Percentiles rank a stretch among this genome's conserved stretches.
Evolutionary conservation across 768 basidiomycete genomes (phyloP).

Genomic region (Cyathus striatus): DNA sequence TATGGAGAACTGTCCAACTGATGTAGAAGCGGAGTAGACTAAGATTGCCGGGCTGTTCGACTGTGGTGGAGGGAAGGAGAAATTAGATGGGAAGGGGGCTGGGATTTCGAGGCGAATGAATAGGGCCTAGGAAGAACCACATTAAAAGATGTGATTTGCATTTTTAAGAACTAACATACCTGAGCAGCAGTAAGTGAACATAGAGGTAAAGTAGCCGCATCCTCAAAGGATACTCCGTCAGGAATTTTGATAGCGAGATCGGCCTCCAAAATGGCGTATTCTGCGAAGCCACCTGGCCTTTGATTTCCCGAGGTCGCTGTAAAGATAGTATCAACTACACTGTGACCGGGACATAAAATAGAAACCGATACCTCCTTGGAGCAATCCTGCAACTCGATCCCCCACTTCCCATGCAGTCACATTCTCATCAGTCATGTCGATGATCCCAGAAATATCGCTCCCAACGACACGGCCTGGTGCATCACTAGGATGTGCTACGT

Average conservation of each 20-base stretch:
- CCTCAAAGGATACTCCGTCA: constrained; percentile 19
- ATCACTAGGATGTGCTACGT: constrained; percentile 16
- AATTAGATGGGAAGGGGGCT: constrained; percentile 21
- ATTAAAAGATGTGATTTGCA: neutral
- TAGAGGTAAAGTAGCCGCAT: constrained; percentile 25
- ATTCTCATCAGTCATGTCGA: constrained; percentile 22
- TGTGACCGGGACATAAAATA: too few relatives aligned
- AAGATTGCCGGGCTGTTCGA: constrained; percentile 18
- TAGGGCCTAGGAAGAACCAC: constrained; percentile 15
- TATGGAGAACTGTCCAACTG: constrained; percentile 25
- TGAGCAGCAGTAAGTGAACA: constrained; percentile 27
- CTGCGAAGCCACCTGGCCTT: constrained; percentile 28
- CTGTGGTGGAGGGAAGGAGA: constrained; percentile 7
- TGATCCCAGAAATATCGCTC: constrained; percentile 26
- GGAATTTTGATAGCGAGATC: constrained; percentile 25
- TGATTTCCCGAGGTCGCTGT: constrained; percentile 24
- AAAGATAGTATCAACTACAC: neutral
- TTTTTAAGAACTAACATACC: constrained; percentile 8
- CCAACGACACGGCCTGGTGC: constrained; percentile 26
- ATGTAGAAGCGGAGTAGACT: constrained; percentile 27
- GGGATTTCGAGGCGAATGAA: constrained; percentile 24
- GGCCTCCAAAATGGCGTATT: constrained; percentile 25
- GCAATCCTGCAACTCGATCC: constrained; percentile 24
- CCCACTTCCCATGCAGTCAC: constrained; percentile 23
- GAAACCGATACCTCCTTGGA: constrained; percentile 31